These are phyloP conservation scores for Endoconidiophora laricicola DNA, from an alignment of 2,329 filamentous ascomycete species.

Conservation along the genomic window DNA sequence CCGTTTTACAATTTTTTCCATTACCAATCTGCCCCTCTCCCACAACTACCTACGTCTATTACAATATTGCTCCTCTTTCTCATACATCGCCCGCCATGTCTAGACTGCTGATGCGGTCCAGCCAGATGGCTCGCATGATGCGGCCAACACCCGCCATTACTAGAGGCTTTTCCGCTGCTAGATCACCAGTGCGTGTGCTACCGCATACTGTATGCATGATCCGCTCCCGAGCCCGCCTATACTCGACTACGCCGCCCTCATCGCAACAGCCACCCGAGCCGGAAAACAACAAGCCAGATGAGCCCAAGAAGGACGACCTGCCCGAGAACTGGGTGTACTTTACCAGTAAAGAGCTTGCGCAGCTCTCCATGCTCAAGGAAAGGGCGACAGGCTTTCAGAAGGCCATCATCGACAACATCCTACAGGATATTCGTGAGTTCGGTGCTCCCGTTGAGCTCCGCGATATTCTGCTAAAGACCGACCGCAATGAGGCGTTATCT, in stretches of 20 bases:
- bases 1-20: not conserved
- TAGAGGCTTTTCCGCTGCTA: not conserved
- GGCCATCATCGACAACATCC: conserved; percentile 38
- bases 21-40: not conserved
- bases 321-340: conserved; percentile 32
- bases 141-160: conserved; percentile 22
- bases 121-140: conserved; percentile 46
- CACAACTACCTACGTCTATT: not conserved
- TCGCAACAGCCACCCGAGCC: conserved; percentile 19
- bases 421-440: conserved; percentile 46
- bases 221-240: conserved; percentile 21
- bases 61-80: not conserved
- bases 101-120: conserved; percentile 48
- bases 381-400: conserved; percentile 46
- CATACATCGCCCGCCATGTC: conserved; percentile 34
- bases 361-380: conserved; percentile 43
- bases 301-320: conserved; percentile 15
- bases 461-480: conserved; percentile 33
- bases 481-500: conserved; percentile 34
- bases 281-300: conserved; percentile 17
- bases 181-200: not conserved
- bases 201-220: conserved; percentile 15
- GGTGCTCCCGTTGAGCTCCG: conserved; percentile 55
- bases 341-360: conserved; percentile 29
- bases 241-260: conserved; percentile 22